Percentiles rank a stretch among this genome's conserved stretches.
Evolutionary conservation across 2,329 filamentous ascomycete species (phyloP).

Genomic region (Verticillium nonalfalfae): DNA sequence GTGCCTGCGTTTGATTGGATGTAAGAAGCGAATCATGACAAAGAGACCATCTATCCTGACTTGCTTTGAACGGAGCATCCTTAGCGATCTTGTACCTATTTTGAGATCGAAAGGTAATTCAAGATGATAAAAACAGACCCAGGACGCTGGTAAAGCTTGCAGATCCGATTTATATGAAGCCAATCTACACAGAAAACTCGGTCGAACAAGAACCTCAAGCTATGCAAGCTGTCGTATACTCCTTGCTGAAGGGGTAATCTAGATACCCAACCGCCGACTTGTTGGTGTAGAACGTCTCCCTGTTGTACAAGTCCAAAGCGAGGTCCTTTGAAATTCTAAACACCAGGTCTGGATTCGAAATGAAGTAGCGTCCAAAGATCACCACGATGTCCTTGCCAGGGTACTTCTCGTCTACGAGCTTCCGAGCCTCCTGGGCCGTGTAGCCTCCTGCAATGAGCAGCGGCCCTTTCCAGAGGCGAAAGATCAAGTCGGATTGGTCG

Average conservation of each 20-base stretch:
- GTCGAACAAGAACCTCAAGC: no score
- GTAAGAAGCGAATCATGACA: no score
- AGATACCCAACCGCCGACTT: slow-evolving; percentile 13
- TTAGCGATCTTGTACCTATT: no score
- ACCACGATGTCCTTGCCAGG: slow-evolving; percentile 17
- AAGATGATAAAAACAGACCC: not conserved
- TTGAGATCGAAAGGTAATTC: not conserved
- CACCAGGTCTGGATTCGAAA: slow-evolving; percentile 26
- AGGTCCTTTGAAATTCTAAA: slow-evolving; percentile 19
- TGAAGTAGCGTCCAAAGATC: slow-evolving; percentile 24
- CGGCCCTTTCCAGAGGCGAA: slow-evolving; percentile 23
- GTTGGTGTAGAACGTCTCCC: slow-evolving; percentile 20
- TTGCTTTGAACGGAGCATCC: no score
- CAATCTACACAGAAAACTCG: no score
- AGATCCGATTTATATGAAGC: no score
- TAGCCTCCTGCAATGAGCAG: slow-evolving; percentile 24
- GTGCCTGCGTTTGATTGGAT: no score
- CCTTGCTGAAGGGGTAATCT: slow-evolving; percentile 16
- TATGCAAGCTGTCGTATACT: slow-evolving; percentile 11
- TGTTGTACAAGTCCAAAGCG: slow-evolving; percentile 18
- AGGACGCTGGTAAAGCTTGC: no score
- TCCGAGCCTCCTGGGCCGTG: slow-evolving; percentile 15
- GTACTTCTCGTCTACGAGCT: slow-evolving; percentile 15
- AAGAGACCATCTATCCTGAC: no score
- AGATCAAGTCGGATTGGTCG: slow-evolving; percentile 22